Evolutionary conservation across 108 stramenopile species (phyloP), one percentile per base, ranked within the genome.

Genomic region (Parietichytrium sp.): DNA sequence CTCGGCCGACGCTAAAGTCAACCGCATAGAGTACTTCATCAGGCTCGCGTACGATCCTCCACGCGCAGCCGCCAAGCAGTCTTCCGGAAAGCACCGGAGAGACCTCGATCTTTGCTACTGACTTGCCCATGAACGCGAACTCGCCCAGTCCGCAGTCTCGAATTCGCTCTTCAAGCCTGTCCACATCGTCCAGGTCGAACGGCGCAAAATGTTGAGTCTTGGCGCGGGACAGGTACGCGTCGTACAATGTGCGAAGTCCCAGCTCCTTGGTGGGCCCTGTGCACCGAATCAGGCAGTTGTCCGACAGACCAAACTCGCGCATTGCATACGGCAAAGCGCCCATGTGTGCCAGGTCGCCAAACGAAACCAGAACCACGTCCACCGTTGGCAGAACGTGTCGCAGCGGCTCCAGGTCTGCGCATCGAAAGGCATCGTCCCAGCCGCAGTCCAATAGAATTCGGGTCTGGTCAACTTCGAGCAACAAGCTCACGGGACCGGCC

Each of bases 391-490:
- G 38, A 23, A 72, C 61, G 10, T 33, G 38, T 33, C 61, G 61
- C 33, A 72, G 61, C 8, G 61, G 61, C 20, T 72, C 61, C 23
- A 72, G 61, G n/a, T 45, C 20, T n/a, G 61, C 61, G 6, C 38
- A 42, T 13, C 45, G 38, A 2, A 72, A 72, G 61, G 10, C 45
- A 20, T 72, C 61, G 42, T 72, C 45, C 61, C 61, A 72, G 1
- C 61, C 61, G 61, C 61, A 72, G 61, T 72, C 61, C 61, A 72
- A 25, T 42, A 72, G 33, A 42, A 72, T 72, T 23, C 61, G 18
- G 6, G 61, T 72, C 38, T 72, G 38, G 20, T 72, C 61, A 42
- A 72, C 45, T 42, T 72, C 38, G 38, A 72, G 45, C 36, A 72
- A 42, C 13, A 45, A 72, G 0, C 38, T 42, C 29, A 72, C 38